Evolutionary conservation across 106 monocot genomes (phyloP).

Genomic region (Xerophyta viscosa): DNA sequence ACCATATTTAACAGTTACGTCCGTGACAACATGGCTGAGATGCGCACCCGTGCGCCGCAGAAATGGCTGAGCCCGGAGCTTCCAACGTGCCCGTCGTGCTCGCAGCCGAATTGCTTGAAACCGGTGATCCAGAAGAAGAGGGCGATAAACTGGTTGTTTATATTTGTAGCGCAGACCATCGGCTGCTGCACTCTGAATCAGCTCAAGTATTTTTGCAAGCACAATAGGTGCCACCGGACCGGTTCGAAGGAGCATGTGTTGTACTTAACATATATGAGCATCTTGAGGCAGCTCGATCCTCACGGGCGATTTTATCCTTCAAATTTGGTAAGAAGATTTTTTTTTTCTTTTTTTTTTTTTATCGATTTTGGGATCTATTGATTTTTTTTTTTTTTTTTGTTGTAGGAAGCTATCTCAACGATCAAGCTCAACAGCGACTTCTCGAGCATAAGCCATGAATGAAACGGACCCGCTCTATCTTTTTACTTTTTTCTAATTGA

Average conservation of each 20-base stretch:
- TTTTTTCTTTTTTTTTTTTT: too few species aligned
- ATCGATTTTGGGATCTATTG: too few species aligned
- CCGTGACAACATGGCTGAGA: not conserved
- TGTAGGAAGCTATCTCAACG: too few species aligned
- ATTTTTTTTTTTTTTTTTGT: too few species aligned
- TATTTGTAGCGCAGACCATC: slow-evolving; percentile 14
- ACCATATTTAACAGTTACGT: too few species aligned
- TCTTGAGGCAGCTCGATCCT: slow-evolving; percentile 20
- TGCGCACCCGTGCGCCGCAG: slow-evolving; percentile 10
- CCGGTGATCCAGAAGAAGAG: slow-evolving; percentile 13
- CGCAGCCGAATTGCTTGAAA: not conserved
- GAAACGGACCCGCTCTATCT: too few species aligned
- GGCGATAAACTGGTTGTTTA: slow-evolving; percentile 31
- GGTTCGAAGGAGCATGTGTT: slow-evolving; percentile 14
- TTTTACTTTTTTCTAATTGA: too few species aligned
- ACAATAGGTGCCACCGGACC: slow-evolving; percentile 12
- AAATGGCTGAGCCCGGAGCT: slow-evolving; percentile 7
- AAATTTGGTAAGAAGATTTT: too few species aligned
- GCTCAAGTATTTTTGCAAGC: slow-evolving; percentile 27
- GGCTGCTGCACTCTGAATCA: slow-evolving; percentile 20
- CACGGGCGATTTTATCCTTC: slow-evolving; percentile 6
- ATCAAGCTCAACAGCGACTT: too few species aligned
- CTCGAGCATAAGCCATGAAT: too few species aligned
- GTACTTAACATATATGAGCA: slow-evolving; percentile 7
- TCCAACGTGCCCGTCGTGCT: not conserved